Evolutionary conservation across 1,284 basidiomycete genomes (phyloP).

Genomic region (Apiotrichum mycotoxinovorans): DNA sequence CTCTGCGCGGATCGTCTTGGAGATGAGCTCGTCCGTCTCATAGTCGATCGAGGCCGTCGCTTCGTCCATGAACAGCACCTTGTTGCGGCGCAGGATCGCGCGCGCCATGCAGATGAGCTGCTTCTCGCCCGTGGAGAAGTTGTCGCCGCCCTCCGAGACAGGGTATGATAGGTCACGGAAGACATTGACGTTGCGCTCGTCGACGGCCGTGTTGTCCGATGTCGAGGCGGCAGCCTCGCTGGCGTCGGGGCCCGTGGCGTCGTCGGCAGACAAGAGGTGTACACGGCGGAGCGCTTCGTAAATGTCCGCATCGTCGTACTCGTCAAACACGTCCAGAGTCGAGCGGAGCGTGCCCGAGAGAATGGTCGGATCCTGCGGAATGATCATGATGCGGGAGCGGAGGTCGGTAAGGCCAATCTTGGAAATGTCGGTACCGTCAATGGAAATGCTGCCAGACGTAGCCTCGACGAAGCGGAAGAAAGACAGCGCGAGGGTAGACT

Average conservation of each 20-base stretch:
- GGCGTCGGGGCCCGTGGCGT: slow-evolving; percentile 49
- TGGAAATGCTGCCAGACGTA: slow-evolving; percentile 70
- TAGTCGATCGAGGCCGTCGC: slow-evolving; percentile 62
- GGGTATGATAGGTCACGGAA: slow-evolving; percentile 80
- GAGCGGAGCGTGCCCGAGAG: slow-evolving; percentile 80
- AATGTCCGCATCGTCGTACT: slow-evolving; percentile 80
- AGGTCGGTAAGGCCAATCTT: slow-evolving; percentile 84
- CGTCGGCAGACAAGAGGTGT: slow-evolving; percentile 61
- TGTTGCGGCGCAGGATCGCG: slow-evolving; percentile 70
- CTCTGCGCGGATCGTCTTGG: slow-evolving; percentile 52
- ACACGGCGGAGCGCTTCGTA: slow-evolving; percentile 84
- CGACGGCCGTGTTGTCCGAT: slow-evolving; percentile 33
- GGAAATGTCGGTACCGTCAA: slow-evolving; percentile 82
- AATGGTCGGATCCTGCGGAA: slow-evolving; percentile 92
- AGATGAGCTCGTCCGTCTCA: slow-evolving; percentile 57
- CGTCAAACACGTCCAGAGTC: slow-evolving; percentile 84
- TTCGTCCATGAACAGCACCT: slow-evolving; percentile 76
- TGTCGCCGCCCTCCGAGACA: slow-evolving; percentile 70
- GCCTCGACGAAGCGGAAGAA: slow-evolving; percentile 97
- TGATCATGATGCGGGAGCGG: slow-evolving; percentile 74
- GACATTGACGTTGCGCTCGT: slow-evolving; percentile 69
- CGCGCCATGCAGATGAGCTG: slow-evolving; percentile 80
- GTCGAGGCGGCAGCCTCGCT: slow-evolving; percentile 49
- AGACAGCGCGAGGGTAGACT: slow-evolving; percentile 79
- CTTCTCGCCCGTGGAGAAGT: slow-evolving; percentile 85